Evolutionary conservation across 2,329 filamentous ascomycete genomes (phyloP).

Genomic region (Nothophaeocryptopus gaeumannii): DNA sequence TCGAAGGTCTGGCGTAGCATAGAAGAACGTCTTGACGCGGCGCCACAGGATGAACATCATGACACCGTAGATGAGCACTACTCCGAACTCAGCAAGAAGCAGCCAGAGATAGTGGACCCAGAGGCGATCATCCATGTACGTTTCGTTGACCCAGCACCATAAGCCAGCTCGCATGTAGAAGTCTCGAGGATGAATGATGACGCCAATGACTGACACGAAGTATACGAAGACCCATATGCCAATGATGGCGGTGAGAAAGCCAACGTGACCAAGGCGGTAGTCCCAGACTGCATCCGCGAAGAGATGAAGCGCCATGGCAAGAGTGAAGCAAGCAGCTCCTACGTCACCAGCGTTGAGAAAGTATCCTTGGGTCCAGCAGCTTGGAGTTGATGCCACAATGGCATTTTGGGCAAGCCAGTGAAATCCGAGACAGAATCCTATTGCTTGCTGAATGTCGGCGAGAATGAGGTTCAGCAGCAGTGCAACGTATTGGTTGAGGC

Average conservation of each 20-base stretch:
- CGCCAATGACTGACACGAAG: slow-evolving; percentile 53
- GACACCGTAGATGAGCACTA: slow-evolving; percentile 47
- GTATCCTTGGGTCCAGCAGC: slow-evolving; percentile 64
- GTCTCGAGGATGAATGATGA: slow-evolving; percentile 42
- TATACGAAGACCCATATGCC: slow-evolving; percentile 59
- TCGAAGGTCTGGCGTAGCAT: slow-evolving; percentile 13
- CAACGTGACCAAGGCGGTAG: slow-evolving; percentile 49
- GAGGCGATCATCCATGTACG: slow-evolving; percentile 55
- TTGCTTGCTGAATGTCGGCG: slow-evolving; percentile 64
- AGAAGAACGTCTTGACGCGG: slow-evolving; percentile 21
- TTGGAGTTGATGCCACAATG: slow-evolving; percentile 52
- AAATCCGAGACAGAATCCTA: slow-evolving; percentile 61
- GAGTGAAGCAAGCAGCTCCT: slow-evolving; percentile 63
- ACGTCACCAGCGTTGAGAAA: slow-evolving; percentile 65
- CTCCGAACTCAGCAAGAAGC: slow-evolving; percentile 52
- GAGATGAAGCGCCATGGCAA: slow-evolving; percentile 62
- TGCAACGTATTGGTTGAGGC: slow-evolving; percentile 62
- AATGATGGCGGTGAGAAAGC: slow-evolving; percentile 52
- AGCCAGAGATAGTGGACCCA: slow-evolving; percentile 65
- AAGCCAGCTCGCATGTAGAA: slow-evolving; percentile 62
- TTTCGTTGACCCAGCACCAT: slow-evolving; percentile 64
- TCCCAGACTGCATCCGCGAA: slow-evolving; percentile 60
- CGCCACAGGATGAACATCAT: slow-evolving; percentile 29
- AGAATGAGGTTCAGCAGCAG: slow-evolving; percentile 66
- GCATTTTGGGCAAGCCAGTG: slow-evolving; percentile 56